Evolutionary conservation across 352 stramenopile species (phyloP).

Genomic region (Phytophthora podocarpi): DNA sequence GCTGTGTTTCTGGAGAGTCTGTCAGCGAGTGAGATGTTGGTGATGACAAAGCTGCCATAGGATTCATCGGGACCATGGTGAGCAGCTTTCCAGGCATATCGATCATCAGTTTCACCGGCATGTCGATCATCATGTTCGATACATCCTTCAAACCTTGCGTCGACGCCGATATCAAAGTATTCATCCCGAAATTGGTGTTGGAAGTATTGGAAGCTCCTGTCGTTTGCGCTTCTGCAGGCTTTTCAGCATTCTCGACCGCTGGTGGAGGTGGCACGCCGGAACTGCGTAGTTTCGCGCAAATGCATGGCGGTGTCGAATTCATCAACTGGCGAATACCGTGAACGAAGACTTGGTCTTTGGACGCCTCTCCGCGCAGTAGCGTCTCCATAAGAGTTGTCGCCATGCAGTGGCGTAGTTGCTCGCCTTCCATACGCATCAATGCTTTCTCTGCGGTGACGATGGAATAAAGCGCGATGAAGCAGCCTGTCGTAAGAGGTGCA

Average conservation of each 20-base stretch:
- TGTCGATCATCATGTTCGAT: constrained; percentile 71
- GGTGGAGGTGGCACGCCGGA: constrained; percentile 28
- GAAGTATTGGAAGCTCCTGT: neutral
- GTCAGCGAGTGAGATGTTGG: constrained; percentile 33
- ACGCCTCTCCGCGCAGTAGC: constrained; percentile 35
- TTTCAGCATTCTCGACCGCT: neutral
- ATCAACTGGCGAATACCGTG: constrained; percentile 56
- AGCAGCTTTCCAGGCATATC: constrained; percentile 42
- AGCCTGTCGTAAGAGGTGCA: constrained; percentile 21
- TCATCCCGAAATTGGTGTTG: constrained; percentile 39
- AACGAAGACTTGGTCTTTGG: constrained; percentile 38
- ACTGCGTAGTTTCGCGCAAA: constrained; percentile 59
- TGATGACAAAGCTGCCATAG: constrained; percentile 36
- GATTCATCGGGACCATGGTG: constrained; percentile 33
- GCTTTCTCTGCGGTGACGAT: constrained; percentile 63
- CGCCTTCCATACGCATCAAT: constrained; percentile 71
- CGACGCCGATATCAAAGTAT: constrained; percentile 64
- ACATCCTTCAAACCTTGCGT: constrained; percentile 70
- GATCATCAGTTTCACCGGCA: constrained; percentile 70
- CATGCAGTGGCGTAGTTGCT: constrained; percentile 79
- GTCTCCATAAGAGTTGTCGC: constrained; percentile 55
- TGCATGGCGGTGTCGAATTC: constrained; percentile 64
- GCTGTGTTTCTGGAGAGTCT: constrained; percentile 35
- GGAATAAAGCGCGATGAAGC: constrained; percentile 55
- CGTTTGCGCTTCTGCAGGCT: neutral